These are phyloP conservation scores for Pholiota adiposa DNA, from an alignment of 1,284 basidiomycete species.

Conservation along the genomic window DNA sequence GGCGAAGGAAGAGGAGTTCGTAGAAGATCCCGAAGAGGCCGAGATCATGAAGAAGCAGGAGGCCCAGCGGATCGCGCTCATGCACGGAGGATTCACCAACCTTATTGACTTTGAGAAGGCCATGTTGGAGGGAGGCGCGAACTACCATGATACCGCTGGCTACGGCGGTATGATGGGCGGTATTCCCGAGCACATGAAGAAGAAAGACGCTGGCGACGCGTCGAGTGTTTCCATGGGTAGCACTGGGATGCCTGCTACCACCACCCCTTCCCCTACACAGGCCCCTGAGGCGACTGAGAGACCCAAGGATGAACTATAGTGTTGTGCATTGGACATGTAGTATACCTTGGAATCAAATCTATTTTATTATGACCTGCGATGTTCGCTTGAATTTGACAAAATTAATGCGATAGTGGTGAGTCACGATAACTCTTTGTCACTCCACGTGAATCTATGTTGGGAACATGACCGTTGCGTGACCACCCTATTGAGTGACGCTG, in stretches of 20 bases:
- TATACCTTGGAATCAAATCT: neutral
- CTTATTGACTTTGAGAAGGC: slow-evolving; percentile 59
- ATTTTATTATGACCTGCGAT: neutral
- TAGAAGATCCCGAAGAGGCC: slow-evolving; percentile 44
- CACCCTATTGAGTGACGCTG: neutral
- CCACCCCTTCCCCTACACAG: neutral
- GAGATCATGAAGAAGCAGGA: slow-evolving; percentile 56
- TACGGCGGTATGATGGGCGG: slow-evolving; percentile 50
- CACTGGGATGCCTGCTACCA: slow-evolving; percentile 1
- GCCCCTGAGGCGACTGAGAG: neutral
- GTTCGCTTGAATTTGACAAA: neutral
- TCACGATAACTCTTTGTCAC: neutral
- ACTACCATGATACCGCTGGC: slow-evolving; percentile 49
- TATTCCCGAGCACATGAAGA: slow-evolving; percentile 31
- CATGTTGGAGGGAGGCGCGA: slow-evolving; percentile 44
- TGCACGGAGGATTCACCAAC: slow-evolving; percentile 53
- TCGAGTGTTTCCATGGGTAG: neutral
- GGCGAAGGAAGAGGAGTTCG: slow-evolving; percentile 43
- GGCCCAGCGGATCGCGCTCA: slow-evolving; percentile 53
- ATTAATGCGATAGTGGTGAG: no score
- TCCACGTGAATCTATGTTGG: neutral
- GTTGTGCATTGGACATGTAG: neutral
- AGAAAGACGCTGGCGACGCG: slow-evolving; percentile 14
- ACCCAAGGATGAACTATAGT: slow-evolving; percentile 1
- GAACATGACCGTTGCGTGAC: slow-evolving; percentile 3